Evolutionary conservation across 768 basidiomycete genomes (phyloP).

Genomic region (Exidia glandulosa): DNA sequence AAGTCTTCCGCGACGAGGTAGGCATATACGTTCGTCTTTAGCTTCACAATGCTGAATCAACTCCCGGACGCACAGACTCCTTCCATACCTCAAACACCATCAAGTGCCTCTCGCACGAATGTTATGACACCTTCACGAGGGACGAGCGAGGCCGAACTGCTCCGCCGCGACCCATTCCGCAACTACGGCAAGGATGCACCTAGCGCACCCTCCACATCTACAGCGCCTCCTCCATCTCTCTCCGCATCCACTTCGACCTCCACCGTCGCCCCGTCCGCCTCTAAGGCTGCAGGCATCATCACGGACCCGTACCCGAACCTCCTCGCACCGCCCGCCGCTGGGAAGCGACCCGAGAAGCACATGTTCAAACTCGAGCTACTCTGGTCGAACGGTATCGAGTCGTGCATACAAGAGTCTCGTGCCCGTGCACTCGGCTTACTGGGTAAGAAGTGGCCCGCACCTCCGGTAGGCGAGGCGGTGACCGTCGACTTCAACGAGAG

Average conservation of each 20-base stretch:
- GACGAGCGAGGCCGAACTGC: conserved; percentile 57
- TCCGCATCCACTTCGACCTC: conserved; percentile 10
- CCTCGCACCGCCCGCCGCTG: conserved; percentile 56
- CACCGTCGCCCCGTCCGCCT: conserved; percentile 12
- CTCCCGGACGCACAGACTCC: conserved; percentile 13
- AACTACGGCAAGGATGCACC: conserved; percentile 37
- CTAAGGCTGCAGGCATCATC: conserved; percentile 3
- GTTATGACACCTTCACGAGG: conserved; percentile 50
- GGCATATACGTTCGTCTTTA: conserved; percentile 12
- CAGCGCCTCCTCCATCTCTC: no score
- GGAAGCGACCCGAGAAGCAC: conserved; percentile 61
- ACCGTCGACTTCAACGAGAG: conserved; percentile 52
- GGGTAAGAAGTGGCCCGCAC: conserved; percentile 76
- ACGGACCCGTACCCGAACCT: conserved; percentile 52
- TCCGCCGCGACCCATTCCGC: conserved; percentile 71
- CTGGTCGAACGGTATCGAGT: conserved; percentile 63
- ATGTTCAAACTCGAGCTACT: conserved; percentile 58
- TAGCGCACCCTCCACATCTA: no score
- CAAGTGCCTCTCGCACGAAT: conserved; percentile 30
- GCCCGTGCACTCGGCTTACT: conserved; percentile 73
- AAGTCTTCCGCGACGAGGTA: conserved; percentile 67
- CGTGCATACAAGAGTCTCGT: conserved; percentile 73
- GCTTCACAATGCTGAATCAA: conserved; percentile 1
- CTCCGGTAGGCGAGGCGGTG: conserved; percentile 19
- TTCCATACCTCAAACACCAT: conserved; percentile 14